Conservation (phyloP, 2,329 filamentous ascomycete species). For the Fusarium falciforme region DNA sequence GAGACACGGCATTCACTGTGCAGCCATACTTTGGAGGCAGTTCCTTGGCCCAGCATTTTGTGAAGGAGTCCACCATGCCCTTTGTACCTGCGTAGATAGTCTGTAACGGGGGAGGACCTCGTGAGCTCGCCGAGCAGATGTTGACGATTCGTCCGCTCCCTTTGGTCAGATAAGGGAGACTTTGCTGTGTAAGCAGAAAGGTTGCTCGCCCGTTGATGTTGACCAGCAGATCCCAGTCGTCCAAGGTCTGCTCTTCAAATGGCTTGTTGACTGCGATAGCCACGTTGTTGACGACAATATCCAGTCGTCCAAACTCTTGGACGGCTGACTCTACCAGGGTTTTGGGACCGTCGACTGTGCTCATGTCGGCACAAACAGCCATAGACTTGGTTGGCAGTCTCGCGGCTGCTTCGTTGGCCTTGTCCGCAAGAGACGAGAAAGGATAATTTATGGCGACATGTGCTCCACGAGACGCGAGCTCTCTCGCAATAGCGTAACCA, state of each 20-base stretch:
- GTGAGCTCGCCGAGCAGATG: conserved; percentile 52
- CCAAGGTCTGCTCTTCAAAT: conserved; percentile 51
- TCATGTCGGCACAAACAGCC: conserved; percentile 57
- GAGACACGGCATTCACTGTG: conserved; percentile 58
- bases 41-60: conserved; percentile 57
- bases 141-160: conserved; percentile 55
- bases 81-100: conserved; percentile 63
- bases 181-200: conserved; percentile 55
- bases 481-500: conserved; percentile 56
- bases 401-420: conserved; percentile 32
- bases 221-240: conserved; percentile 53
- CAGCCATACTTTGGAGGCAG: conserved; percentile 57
- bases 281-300: conserved; percentile 54
- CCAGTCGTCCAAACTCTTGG: conserved; percentile 49
- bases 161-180: conserved; percentile 52
- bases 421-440: conserved; percentile 47
- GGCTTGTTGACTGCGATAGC: conserved; percentile 52
- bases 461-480: conserved; percentile 58
- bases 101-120: conserved; percentile 46
- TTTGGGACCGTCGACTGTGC: conserved; percentile 50
- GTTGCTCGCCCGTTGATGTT: conserved; percentile 56
- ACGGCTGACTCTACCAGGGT: conserved; percentile 51
- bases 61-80: conserved; percentile 61
- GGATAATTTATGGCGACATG: conserved; percentile 63
- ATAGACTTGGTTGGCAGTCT: conserved; percentile 46